Percentiles rank a stretch among this genome's conserved stretches.
Evolutionary conservation across 2,329 filamentous ascomycete species (phyloP).

Genomic region (Aspergillus jensenii): DNA sequence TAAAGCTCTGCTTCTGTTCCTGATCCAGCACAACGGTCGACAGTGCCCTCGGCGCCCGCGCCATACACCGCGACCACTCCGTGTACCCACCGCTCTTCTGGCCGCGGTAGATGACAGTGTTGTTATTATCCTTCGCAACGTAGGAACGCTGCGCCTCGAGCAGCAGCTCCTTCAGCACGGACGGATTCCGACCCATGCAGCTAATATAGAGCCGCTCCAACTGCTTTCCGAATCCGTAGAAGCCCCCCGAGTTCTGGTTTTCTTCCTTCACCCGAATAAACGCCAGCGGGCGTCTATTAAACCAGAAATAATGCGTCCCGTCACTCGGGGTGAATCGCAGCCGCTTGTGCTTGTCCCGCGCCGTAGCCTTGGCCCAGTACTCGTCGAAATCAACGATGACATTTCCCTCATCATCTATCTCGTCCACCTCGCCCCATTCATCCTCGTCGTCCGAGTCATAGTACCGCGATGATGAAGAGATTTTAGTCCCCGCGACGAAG

Average conservation of each 20-base stretch:
- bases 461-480: constrained; percentile 42
- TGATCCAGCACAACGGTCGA: constrained; percentile 56
- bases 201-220: constrained; percentile 35
- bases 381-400: constrained; percentile 41
- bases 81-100: constrained; percentile 23
- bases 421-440: constrained; percentile 23
- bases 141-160: constrained; percentile 37
- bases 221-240: constrained; percentile 9
- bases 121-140: constrained; percentile 35
- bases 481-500: constrained; percentile 65
- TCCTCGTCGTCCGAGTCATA: constrained; percentile 28
- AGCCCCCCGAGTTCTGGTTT: constrained; percentile 3
- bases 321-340: constrained; percentile 64
- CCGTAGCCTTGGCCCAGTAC: constrained; percentile 43
- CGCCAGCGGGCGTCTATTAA: constrained; percentile 55
- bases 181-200: constrained; percentile 35
- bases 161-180: constrained; percentile 35
- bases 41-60: constrained; percentile 51
- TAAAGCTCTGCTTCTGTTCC: constrained; percentile 49
- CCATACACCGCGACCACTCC: constrained; percentile 38
- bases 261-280: constrained; percentile 31
- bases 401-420: constrained; percentile 28
- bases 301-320: constrained; percentile 69
- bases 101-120: constrained; percentile 41
- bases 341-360: constrained; percentile 35